Percentiles rank a stretch among this genome's conserved stretches.
phyloP scores from a whole-genome alignment of 306 rosid genomes.

The Biancaea sappan region DNA sequence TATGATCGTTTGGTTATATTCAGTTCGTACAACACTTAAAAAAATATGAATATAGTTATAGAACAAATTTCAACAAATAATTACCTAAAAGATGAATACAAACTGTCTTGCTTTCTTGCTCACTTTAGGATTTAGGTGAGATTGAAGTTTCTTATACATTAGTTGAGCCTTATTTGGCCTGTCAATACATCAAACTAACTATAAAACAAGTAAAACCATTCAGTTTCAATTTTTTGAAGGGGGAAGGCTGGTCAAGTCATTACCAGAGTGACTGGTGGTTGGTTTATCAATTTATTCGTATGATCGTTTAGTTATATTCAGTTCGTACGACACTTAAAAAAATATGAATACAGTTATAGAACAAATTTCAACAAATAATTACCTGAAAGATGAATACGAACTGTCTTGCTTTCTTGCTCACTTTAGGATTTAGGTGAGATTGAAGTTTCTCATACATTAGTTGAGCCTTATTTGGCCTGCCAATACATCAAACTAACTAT shows the following conservation, averaged over 20 bases:
- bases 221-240: too few relatives aligned
- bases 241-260: too few relatives aligned
- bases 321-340: background rate
- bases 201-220: conserved; percentile 6
- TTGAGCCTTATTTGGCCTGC: conserved; percentile 75
- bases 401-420: conserved; percentile 86
- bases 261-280: too few relatives aligned
- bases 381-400: conserved; percentile 83
- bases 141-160: conserved; percentile 85
- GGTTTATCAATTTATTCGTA: too few relatives aligned
- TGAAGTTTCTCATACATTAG: conserved; percentile 83
- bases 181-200: conserved; percentile 37
- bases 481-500: conserved; percentile 34
- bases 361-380: conserved; percentile 27
- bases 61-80: conserved; percentile 13
- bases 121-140: conserved; percentile 76
- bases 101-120: conserved; percentile 88
- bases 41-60: background rate
- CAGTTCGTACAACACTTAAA: background rate
- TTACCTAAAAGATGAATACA: conserved; percentile 79
- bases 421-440: conserved; percentile 74
- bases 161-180: conserved; percentile 72
- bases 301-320: too few relatives aligned
- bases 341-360: background rate
- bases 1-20: too few relatives aligned